These are phyloP conservation scores for Tolypocladium sp. DNA, from an alignment of 2,329 filamentous ascomycete genomes.

Conservation along the genomic window DNA sequence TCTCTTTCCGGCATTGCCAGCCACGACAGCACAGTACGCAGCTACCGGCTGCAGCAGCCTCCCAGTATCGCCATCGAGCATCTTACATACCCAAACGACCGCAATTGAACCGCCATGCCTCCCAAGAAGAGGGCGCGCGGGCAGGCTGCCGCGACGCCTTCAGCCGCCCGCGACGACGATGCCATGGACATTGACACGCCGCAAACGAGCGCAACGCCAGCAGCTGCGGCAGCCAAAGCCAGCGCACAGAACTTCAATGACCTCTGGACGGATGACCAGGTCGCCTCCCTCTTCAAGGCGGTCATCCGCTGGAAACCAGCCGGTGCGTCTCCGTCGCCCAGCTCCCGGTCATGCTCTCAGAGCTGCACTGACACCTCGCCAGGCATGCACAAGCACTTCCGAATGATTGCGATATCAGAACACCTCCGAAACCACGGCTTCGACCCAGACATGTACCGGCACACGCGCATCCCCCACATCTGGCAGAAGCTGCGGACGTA, in stretches of 20 bases:
- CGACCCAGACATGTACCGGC: conserved; percentile 57
- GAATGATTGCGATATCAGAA: conserved; percentile 78
- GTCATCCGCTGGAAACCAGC: conserved; percentile 96
- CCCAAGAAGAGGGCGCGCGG: conserved; percentile 60
- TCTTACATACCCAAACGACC: background rate
- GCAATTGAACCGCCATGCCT: conserved; percentile 41
- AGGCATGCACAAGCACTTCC: conserved; percentile 92
- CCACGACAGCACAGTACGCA: background rate
- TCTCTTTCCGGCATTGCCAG: background rate
- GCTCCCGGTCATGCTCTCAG: background rate
- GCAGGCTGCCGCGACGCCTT: conserved; percentile 48
- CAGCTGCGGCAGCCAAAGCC: conserved; percentile 11
- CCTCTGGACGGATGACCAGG: conserved; percentile 92
- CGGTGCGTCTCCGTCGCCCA: conserved; percentile 37
- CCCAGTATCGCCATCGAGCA: background rate
- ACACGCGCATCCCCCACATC: conserved; percentile 84
- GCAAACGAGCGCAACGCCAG: conserved; percentile 40
- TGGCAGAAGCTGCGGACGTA: conserved; percentile 79
- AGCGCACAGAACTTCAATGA: conserved; percentile 38
- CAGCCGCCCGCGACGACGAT: conserved; percentile 46
- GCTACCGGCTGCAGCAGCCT: background rate
- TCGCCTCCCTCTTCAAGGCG: conserved; percentile 84
- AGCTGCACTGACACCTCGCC: conserved; percentile 4
- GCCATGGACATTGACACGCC: conserved; percentile 51
- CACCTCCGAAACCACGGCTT: conserved; percentile 73